Percentiles rank a stretch among this genome's conserved stretches.
Evolutionary conservation across 768 basidiomycete genomes (phyloP).

Genomic region (Lyophyllum semitale): DNA sequence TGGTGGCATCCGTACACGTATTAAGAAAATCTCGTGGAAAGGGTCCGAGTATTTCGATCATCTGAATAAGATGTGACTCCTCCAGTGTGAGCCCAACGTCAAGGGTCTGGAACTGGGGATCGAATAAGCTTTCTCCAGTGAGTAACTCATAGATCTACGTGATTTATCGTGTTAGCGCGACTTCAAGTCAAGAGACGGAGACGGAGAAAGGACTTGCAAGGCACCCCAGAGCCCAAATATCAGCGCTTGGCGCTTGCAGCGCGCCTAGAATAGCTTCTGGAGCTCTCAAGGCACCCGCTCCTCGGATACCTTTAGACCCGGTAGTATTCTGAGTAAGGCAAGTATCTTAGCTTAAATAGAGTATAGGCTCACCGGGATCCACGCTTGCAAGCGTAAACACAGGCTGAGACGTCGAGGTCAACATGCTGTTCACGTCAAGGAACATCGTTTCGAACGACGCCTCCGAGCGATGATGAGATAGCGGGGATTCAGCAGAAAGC

Average conservation of each 20-base stretch:
- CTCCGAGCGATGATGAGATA: not conserved
- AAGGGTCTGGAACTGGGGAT: constrained; percentile 24
- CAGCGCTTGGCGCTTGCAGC: constrained; percentile 10
- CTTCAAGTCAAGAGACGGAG: not conserved
- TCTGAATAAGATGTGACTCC: constrained; percentile 30
- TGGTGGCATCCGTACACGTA: constrained; percentile 13
- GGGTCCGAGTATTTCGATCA: constrained; percentile 25
- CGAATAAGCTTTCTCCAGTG: constrained; percentile 23
- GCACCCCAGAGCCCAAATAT: constrained; percentile 28
- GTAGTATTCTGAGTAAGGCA: too few species aligned
- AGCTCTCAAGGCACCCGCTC: constrained; percentile 11
- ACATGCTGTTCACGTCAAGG: constrained; percentile 11
- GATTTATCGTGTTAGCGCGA: not conserved
- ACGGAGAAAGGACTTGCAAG: constrained; percentile 15
- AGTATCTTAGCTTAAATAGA: too few species aligned
- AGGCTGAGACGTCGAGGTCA: constrained; percentile 5
- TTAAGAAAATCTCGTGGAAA: constrained; percentile 19
- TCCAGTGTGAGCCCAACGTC: constrained; percentile 24
- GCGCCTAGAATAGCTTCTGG: constrained; percentile 24
- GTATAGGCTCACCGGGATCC: constrained; percentile 1
- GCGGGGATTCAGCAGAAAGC: constrained; percentile 10
- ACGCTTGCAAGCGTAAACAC: constrained; percentile 8
- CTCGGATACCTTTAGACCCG: not conserved
- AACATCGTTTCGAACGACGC: constrained; percentile 6
- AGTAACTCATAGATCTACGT: constrained; percentile 24